Conservation (phyloP, 2,329 filamentous ascomycete species). For the Diplodia corticola region DNA sequence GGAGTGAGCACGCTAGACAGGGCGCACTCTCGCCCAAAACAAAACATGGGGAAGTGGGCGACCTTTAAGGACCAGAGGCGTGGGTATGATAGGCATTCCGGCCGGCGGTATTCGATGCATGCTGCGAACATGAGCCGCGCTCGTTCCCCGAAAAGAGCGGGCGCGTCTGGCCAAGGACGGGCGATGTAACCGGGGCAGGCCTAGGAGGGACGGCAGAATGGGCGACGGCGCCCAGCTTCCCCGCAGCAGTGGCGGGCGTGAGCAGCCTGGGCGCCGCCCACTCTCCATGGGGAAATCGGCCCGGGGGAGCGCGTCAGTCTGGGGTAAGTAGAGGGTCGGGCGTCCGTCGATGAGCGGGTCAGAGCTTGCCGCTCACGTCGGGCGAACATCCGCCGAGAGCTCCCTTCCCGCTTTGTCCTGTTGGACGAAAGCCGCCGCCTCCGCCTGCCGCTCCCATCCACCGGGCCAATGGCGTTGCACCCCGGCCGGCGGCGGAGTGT, state of each 20-base stretch:
- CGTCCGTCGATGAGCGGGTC: background rate
- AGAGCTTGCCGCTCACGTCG: background rate
- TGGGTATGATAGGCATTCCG: background rate
- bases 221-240: background rate
- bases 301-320: constrained; percentile 4
- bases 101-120: background rate
- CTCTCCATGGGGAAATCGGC: constrained; percentile 14
- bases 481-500: background rate
- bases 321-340: background rate
- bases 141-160: constrained; percentile 5
- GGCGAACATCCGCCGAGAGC: background rate
- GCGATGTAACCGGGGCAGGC: constrained; percentile 12
- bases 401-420: background rate
- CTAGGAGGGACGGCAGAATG: background rate
- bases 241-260: constrained; percentile 4
- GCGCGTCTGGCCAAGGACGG: constrained; percentile 1
- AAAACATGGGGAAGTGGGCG: constrained; percentile 8
- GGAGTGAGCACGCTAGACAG: background rate
- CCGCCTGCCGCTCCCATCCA: background rate
- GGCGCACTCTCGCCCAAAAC: background rate
- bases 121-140: background rate
- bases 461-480: background rate
- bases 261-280: background rate
- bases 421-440: background rate
- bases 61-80: background rate